Conservation (phyloP, 805 yeast species). For the Kuraishia hungarica region DNA sequence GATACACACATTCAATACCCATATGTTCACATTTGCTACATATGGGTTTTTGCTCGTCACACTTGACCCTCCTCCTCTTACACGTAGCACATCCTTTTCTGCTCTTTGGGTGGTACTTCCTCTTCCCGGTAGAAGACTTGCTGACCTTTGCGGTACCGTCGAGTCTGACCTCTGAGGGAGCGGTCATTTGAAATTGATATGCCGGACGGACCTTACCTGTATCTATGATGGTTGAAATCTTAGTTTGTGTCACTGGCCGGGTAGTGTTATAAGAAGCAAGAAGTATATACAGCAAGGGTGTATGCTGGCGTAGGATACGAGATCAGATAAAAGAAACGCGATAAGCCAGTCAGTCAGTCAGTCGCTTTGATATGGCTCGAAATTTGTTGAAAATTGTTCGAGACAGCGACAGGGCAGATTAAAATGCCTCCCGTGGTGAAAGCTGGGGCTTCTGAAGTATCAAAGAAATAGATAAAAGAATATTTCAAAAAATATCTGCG, state of each 20-base stretch:
- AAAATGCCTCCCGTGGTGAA: neutral
- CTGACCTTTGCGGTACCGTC: neutral
- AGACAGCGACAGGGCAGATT: constrained; percentile 11
- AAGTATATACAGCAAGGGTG: neutral
- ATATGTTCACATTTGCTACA: constrained; percentile 76
- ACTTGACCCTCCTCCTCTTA: constrained; percentile 82
- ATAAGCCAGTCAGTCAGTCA: constrained; percentile 20
- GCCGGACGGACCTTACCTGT: neutral
- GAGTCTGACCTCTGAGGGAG: neutral
- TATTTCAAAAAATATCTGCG: neutral
- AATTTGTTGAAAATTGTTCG: constrained; percentile 19
- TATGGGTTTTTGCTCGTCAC: constrained; percentile 79
- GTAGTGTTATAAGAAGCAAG: constrained; percentile 3
- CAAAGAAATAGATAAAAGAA: no score
- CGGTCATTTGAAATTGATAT: neutral
- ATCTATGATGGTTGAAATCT: neutral
- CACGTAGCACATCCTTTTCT: constrained; percentile 87
- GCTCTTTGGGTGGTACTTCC: constrained; percentile 85
- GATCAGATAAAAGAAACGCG: constrained; percentile 22
- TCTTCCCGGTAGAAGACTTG: constrained; percentile 48
- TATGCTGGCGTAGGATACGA: no score
- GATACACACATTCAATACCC: constrained; percentile 69
- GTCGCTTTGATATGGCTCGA: constrained; percentile 18
- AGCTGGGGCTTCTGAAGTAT: no score
- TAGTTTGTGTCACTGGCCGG: neutral